These are phyloP conservation scores for Fusarium acutatum DNA, from an alignment of 2,329 filamentous ascomycete genomes.

Conservation along the genomic window DNA sequence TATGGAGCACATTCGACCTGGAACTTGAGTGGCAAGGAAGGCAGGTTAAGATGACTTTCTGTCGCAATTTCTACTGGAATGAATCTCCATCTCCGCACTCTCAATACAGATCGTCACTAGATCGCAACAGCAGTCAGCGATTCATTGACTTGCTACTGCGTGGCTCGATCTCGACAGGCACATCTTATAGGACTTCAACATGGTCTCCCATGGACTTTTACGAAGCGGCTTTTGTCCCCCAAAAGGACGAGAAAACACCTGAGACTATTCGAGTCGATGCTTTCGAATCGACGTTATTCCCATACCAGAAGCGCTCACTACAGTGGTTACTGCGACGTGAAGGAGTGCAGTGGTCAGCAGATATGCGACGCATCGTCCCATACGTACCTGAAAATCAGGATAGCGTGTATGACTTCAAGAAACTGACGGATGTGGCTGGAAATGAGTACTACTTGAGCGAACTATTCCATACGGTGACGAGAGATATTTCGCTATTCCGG, in stretches of 20 bases:
- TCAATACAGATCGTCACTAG: conserved; percentile 40
- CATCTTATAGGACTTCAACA: conserved; percentile 9
- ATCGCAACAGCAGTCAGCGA: conserved; percentile 46
- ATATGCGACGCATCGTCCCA: conserved; percentile 25
- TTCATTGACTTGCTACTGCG: conserved; percentile 51
- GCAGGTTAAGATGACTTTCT: conserved; percentile 43
- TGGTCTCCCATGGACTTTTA: conserved; percentile 71
- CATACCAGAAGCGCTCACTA: conserved; percentile 76
- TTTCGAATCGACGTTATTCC: conserved; percentile 66
- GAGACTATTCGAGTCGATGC: conserved; percentile 53
- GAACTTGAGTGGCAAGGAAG: conserved; percentile 41
- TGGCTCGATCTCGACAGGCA: background rate
- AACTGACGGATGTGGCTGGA: conserved; percentile 46
- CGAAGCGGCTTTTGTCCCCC: conserved; percentile 70
- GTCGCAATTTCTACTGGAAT: conserved; percentile 55
- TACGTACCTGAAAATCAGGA: conserved; percentile 8
- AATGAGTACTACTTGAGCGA: conserved; percentile 65
- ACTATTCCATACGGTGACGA: conserved; percentile 67
- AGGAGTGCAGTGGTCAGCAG: conserved; percentile 59
- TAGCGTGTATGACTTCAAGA: conserved; percentile 44
- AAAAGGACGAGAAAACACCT: conserved; percentile 50
- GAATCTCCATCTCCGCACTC: conserved; percentile 46
- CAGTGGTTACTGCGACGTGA: conserved; percentile 76
- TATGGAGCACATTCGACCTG: conserved; percentile 49
- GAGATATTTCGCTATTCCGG: conserved; percentile 56